Evolutionary conservation across 2,329 filamentous ascomycete species (phyloP), one percentile per base, ranked within the genome.

Genomic region (Chaetomium olivaceum): DNA sequence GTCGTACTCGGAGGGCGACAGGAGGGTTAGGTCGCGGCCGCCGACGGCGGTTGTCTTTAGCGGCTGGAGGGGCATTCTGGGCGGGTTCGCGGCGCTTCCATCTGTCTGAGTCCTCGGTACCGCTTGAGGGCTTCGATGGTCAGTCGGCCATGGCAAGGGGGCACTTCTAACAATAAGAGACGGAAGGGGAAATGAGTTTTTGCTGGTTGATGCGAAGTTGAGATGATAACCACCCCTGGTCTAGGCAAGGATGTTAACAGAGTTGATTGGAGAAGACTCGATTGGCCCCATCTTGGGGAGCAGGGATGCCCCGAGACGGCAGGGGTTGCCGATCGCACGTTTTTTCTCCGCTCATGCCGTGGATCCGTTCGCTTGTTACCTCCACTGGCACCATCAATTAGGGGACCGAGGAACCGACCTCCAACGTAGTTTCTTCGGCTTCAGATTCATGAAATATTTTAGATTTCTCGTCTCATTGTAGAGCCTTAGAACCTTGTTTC

Each of bases 1-100:
- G 70, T 91, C 89, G 79, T 90, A 89, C 57, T 81, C 83, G 67
- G 80, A 77, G 50, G 88, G 87, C 14, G 87, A 89, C 56, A 91
- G 84, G 57, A 90, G 81, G 55, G 82, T 84, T 59, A 62, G 67
- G 56, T 72, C 72, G 64, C 69, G 75, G 71, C 67, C 71, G 72
- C 66, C 73, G 69, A 39, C 69, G 69, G 63, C 69, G 58, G 54
- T 67, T 16, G 75, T 74, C 31, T 76, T 74, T 21, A 76, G 58
- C 54, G 72, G 70, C 55, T 68, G 72, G 59, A 74, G 71, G 58
- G 73, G 61, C 76, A 77, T 77, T 12, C 63, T 65, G 2, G 43
- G 23, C 23, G 27, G 19, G 12, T 58, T 46, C 9, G 29, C 21
- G 29, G 14, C 27, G 5, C 21, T 67, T 52, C 62, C 62, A 65